Conservation (phyloP, 805 yeast species). For the Saturnispora dispora region DNA sequence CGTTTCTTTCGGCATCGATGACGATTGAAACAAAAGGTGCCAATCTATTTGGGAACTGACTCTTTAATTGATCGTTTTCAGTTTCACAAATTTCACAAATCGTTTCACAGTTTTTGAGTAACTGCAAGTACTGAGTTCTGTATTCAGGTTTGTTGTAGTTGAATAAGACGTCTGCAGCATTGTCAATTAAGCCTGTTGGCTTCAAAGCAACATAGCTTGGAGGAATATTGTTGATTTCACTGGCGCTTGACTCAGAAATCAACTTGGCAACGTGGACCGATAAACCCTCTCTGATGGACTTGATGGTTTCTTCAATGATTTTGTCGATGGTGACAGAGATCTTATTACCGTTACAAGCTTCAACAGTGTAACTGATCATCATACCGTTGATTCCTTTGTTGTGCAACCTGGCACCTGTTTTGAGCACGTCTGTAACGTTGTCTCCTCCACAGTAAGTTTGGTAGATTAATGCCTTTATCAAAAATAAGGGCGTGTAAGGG, state of each 20-base stretch:
- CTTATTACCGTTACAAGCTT: conserved; percentile 77
- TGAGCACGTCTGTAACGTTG: conserved; percentile 54
- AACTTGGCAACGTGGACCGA: conserved; percentile 62
- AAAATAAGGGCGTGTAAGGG: conserved; percentile 64
- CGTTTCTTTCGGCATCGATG: conserved; percentile 86
- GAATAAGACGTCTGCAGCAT: conserved; percentile 66
- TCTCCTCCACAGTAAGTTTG: conserved; percentile 90
- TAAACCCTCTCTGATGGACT: conserved; percentile 58
- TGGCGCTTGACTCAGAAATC: conserved; percentile 31
- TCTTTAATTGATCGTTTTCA: conserved; percentile 41
- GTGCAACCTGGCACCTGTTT: conserved; percentile 59
- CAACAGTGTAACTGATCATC: conserved; percentile 93
- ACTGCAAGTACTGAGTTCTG: conserved; percentile 41
- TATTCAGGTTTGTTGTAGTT: conserved; percentile 48
- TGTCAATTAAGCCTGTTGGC: conserved; percentile 79
- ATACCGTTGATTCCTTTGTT: conserved; percentile 79
- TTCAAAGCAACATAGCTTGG: conserved; percentile 90
- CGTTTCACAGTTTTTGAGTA: conserved; percentile 56
- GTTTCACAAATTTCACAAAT: conserved; percentile 50
- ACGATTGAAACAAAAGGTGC: conserved; percentile 71
- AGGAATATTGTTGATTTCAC: conserved; percentile 55
- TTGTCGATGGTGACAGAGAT: conserved; percentile 38
- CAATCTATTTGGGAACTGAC: conserved; percentile 50
- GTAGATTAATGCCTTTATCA: conserved; percentile 66
- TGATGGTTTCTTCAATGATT: conserved; percentile 55